These are phyloP conservation scores for Beauveria sp. DNA, from an alignment of 2,329 filamentous ascomycete genomes.

Conservation along the genomic window DNA sequence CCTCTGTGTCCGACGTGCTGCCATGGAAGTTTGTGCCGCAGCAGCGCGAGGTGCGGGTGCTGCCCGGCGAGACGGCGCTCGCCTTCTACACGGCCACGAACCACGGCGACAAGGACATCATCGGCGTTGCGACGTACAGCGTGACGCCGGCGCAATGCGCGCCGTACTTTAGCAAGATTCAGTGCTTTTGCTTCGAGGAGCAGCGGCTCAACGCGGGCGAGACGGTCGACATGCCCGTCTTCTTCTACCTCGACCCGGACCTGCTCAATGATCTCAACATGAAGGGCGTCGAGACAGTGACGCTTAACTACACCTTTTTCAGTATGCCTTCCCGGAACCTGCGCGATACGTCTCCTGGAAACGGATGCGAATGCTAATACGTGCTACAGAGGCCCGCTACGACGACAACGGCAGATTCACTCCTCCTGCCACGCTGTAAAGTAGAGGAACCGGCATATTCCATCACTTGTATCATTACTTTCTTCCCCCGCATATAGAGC, in stretches of 20 bases:
- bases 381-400: constrained; percentile 34
- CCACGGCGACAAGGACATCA: constrained; percentile 82
- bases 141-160: constrained; percentile 94
- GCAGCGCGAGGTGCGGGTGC: constrained; percentile 89
- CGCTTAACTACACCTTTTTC: constrained; percentile 95
- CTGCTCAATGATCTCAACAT: constrained; percentile 87
- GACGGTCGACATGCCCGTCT: constrained; percentile 98
- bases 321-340: constrained; percentile 52
- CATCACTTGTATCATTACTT: background rate
- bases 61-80: constrained; percentile 92
- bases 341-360: too few relatives aligned
- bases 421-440: constrained; percentile 25
- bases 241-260: constrained; percentile 97
- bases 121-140: constrained; percentile 95
- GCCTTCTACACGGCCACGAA: constrained; percentile 98
- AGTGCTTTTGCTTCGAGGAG: constrained; percentile 98
- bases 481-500: background rate
- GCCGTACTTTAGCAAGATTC: constrained; percentile 98
- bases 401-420: constrained; percentile 39
- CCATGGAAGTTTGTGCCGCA: constrained; percentile 98
- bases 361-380: constrained; percentile 26
- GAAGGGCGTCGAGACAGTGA: constrained; percentile 91
- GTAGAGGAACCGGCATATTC: background rate
- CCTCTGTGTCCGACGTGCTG: constrained; percentile 87
- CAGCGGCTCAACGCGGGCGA: constrained; percentile 91